Conservation (phyloP, 768 basidiomycete genomes). For the Boletus subparvulus region DNA sequence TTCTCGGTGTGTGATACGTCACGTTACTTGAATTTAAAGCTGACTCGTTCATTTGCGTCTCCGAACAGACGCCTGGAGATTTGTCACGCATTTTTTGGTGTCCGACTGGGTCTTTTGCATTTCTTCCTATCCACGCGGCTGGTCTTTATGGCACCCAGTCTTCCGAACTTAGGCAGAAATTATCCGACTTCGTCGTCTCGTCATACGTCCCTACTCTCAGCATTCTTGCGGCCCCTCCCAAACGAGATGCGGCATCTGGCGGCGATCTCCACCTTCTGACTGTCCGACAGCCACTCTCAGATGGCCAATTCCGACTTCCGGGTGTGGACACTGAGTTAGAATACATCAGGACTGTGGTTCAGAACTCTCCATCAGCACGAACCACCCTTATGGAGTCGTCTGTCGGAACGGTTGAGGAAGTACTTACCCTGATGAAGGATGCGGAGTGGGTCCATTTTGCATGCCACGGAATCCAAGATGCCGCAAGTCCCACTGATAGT, state of each 20-base stretch:
- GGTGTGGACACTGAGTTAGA: slow-evolving; percentile 18
- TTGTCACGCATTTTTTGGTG: background rate
- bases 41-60: slow-evolving; percentile 2
- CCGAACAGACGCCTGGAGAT: background rate
- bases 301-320: slow-evolving; percentile 10
- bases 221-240: slow-evolving; percentile 8
- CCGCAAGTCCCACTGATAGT: background rate
- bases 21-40: background rate
- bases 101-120: background rate
- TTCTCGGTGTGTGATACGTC: background rate
- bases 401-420: slow-evolving; percentile 12
- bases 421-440: slow-evolving; percentile 1
- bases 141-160: background rate
- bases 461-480: background rate
- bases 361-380: background rate
- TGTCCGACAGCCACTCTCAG: slow-evolving; percentile 15
- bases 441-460: background rate
- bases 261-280: background rate
- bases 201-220: background rate
- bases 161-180: background rate
- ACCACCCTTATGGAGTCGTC: background rate
- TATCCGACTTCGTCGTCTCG: background rate
- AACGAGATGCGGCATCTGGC: background rate
- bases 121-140: background rate
- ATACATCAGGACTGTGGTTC: slow-evolving; percentile 14